phyloP scores from a whole-genome alignment of 345 rosid species.

The Pseudoturritis turrita region DNA sequence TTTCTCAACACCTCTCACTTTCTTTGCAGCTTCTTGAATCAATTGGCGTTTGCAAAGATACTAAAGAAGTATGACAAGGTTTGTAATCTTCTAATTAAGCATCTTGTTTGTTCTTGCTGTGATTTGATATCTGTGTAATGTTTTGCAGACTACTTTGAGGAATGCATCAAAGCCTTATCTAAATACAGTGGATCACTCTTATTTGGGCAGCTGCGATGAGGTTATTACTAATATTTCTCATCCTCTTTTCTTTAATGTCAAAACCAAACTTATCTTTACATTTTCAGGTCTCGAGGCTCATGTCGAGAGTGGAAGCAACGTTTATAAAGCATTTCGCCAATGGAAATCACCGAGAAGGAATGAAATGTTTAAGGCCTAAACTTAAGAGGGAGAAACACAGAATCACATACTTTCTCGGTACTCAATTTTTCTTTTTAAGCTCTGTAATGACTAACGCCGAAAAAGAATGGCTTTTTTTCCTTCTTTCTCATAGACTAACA shows the following conservation, averaged over 20 bases:
- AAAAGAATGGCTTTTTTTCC: neutral
- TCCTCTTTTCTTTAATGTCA: neutral
- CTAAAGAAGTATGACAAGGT: constrained; percentile 74
- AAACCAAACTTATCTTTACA: neutral
- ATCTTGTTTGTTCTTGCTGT: neutral
- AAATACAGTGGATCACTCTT: constrained; percentile 56
- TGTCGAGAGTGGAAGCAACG: constrained; percentile 58
- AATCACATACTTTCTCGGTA: constrained; percentile 63
- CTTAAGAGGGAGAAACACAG: constrained; percentile 58
- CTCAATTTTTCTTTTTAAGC: neutral
- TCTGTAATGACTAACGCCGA: neutral
- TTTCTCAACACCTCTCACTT: neutral
- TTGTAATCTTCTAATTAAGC: neutral
- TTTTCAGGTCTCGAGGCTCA: constrained; percentile 53
- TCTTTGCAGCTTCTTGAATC: constrained; percentile 60
- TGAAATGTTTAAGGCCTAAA: constrained; percentile 54
- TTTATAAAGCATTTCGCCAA: constrained; percentile 72
- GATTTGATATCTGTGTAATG: neutral
- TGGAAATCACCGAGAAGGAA: constrained; percentile 66
- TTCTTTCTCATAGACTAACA: constrained; percentile 1
- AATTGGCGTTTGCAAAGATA: constrained; percentile 68
- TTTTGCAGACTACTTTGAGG: constrained; percentile 51
- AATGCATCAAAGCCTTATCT: constrained; percentile 52
- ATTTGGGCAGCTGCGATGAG: constrained; percentile 68
- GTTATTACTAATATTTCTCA: constrained; percentile 20